Percentiles rank a stretch among this genome's conserved stretches.
phyloP scores from a whole-genome alignment of 2,329 filamentous ascomycete genomes.

The Talaromyces sp. region DNA sequence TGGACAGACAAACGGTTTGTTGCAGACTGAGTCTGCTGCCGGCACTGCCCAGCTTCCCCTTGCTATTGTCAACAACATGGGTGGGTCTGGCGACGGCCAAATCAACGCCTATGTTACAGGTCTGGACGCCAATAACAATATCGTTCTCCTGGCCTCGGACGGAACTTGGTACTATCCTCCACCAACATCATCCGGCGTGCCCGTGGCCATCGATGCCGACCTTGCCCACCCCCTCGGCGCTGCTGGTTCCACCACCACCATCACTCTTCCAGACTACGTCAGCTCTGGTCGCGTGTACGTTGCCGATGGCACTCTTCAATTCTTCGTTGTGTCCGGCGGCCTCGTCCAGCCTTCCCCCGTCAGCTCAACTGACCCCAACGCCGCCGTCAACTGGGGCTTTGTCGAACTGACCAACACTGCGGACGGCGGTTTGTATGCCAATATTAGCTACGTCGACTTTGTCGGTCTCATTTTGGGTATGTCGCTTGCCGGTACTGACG shows the following conservation, averaged over 20 bases:
- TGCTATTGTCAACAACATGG: slow-evolving; percentile 40
- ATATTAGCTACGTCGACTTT: slow-evolving; percentile 49
- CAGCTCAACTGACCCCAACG: slow-evolving; percentile 39
- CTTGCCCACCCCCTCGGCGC: slow-evolving; percentile 40
- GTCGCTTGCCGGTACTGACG: slow-evolving; percentile 43
- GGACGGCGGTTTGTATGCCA: slow-evolving; percentile 38
- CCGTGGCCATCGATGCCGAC: slow-evolving; percentile 23
- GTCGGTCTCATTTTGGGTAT: slow-evolving; percentile 50
- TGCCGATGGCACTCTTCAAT: slow-evolving; percentile 36
- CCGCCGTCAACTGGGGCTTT: slow-evolving; percentile 45
- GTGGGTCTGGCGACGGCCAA: slow-evolving; percentile 11
- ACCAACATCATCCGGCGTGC: slow-evolving; percentile 27
- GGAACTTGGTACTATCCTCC: slow-evolving; percentile 39
- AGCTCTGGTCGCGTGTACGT: slow-evolving; percentile 42
- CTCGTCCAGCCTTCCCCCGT: slow-evolving; percentile 47
- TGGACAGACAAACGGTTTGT: background rate
- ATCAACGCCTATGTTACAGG: slow-evolving; percentile 38
- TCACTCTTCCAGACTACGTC: slow-evolving; percentile 38
- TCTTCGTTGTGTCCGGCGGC: slow-evolving; percentile 34
- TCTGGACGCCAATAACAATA: slow-evolving; percentile 31
- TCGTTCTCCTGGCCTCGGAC: slow-evolving; percentile 40
- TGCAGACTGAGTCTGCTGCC: background rate
- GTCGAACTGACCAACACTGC: slow-evolving; percentile 44
- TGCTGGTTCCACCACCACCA: slow-evolving; percentile 31
- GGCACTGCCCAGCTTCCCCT: background rate